A percentile compares a stretch with the other conserved stretches of the same genome.
Conservation (phyloP, 2,329 filamentous ascomycete species). For the Scedosporium aurantiacum region DNA sequence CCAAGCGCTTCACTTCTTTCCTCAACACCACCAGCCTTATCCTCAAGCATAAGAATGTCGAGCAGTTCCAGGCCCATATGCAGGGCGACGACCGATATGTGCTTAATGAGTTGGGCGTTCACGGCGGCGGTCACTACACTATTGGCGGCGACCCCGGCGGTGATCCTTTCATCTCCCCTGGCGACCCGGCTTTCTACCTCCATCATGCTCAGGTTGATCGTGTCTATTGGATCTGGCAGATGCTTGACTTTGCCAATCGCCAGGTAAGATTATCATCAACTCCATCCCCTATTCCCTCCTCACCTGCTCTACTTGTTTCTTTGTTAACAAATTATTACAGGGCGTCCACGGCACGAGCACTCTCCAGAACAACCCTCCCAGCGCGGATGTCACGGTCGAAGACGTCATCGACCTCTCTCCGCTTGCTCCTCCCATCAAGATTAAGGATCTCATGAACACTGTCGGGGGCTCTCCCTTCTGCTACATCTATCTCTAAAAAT, state of each 20-base stretch:
- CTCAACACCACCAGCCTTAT: constrained; percentile 15
- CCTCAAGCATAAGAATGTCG: constrained; percentile 19
- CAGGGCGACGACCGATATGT: constrained; percentile 23
- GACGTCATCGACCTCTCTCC: constrained; percentile 11
- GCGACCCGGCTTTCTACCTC: constrained; percentile 18
- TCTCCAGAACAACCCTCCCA: constrained; percentile 5
- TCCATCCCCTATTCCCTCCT: constrained; percentile 11
- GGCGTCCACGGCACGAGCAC: constrained; percentile 17
- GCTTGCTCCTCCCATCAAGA: constrained; percentile 23
- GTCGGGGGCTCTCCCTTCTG: constrained; percentile 29
- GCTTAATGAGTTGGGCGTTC: constrained; percentile 20
- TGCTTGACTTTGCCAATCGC: constrained; percentile 26
- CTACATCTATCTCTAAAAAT: constrained; percentile 25
- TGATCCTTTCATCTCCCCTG: constrained; percentile 14
- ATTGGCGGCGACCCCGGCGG: constrained; percentile 23
- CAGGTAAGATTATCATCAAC: constrained; percentile 12
- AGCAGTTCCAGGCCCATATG: constrained; percentile 23
- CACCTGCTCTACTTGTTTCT: no score
- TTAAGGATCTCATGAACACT: constrained; percentile 27
- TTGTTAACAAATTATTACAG: constrained; percentile 20
- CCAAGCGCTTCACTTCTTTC: constrained; percentile 16
- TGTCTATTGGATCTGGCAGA: constrained; percentile 22
- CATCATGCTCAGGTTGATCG: constrained; percentile 20
- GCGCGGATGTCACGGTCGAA: constrained; percentile 2
- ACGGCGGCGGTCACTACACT: constrained; percentile 27